phyloP scores from a whole-genome alignment of 331 rosid species.

The Malus hybrid region DNA sequence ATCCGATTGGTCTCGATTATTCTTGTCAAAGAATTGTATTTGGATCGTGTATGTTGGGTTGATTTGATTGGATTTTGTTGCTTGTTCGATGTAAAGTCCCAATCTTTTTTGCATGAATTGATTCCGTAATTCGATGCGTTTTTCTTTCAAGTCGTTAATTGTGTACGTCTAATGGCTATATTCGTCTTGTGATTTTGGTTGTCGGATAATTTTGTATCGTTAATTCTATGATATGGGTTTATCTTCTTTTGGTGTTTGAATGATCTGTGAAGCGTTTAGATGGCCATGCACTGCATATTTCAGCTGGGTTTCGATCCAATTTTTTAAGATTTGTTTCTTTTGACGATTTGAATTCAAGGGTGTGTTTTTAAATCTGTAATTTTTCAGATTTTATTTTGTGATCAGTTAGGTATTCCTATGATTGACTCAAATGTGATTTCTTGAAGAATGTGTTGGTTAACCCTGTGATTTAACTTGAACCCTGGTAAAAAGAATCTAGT shows the following conservation, averaged over 20 bases:
- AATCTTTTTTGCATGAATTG: conserved; percentile 3
- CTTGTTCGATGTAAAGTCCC: background rate
- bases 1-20: conserved; percentile 13
- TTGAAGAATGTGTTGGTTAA: background rate
- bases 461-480: background rate
- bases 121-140: background rate
- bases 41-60: conserved; percentile 13
- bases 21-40: background rate
- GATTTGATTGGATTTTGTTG: background rate
- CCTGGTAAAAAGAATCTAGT: background rate
- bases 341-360: background rate
- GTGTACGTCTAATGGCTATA: background rate
- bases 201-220: background rate
- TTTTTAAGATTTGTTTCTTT: background rate
- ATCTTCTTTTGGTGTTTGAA: conserved; percentile 1
- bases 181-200: background rate
- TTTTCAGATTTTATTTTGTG: background rate
- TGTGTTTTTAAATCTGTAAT: background rate
- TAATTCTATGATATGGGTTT: background rate
- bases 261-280: conserved; percentile 6
- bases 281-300: background rate
- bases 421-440: background rate
- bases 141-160: background rate
- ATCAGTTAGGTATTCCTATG: background rate
- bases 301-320: background rate